phyloP scores from a whole-genome alignment of 208 protist species.

The Wallacemonas rigidus region DNA sequence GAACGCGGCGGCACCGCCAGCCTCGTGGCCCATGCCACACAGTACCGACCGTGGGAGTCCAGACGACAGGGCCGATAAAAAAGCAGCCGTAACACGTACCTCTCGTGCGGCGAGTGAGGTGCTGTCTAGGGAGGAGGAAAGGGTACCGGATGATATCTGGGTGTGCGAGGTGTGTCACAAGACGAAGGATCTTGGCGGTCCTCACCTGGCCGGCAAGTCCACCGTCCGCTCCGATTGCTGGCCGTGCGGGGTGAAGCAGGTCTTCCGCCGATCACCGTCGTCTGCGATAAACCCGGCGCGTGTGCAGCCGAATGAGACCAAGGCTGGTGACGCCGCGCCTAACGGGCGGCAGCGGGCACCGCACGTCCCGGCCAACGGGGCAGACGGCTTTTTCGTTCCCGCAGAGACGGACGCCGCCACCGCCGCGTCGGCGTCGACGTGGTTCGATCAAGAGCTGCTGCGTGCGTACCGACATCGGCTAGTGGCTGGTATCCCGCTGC shows the following conservation, averaged over 20 bases:
- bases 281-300: no score
- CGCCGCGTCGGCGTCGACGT: conserved; percentile 3
- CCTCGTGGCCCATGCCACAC: conserved; percentile 16
- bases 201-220: conserved; percentile 49
- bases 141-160: conserved; percentile 29
- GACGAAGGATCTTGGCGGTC: conserved; percentile 29
- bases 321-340: not conserved
- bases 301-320: not conserved
- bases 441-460: conserved; percentile 53
- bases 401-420: not conserved
- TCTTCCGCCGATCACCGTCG: conserved; percentile 21
- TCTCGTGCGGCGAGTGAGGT: no score
- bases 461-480: conserved; percentile 49
- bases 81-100: no score
- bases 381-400: not conserved
- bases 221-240: conserved; percentile 57
- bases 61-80: no score
- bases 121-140: not conserved
- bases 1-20: not conserved
- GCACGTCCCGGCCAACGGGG: not conserved
- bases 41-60: not conserved
- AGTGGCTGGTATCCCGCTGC: conserved; percentile 37
- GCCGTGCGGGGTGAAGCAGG: conserved; percentile 55
- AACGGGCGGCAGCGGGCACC: not conserved
- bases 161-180: conserved; percentile 43